phyloP scores from a whole-genome alignment of 1,139 yeast species.

The Blastobotrys arbuscula region DNA sequence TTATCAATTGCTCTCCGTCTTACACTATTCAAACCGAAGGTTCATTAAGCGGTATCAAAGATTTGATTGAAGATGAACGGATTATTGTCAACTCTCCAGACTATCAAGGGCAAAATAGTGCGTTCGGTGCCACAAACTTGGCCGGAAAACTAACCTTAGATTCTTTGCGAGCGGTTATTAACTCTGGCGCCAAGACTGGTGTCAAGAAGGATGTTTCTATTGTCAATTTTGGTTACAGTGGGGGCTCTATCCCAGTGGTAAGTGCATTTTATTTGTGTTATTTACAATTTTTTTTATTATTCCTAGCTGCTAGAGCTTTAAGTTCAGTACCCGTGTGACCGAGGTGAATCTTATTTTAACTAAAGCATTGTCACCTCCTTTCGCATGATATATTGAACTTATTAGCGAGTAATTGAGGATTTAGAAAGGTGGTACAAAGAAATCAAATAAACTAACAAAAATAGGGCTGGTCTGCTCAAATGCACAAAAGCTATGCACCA shows the following conservation, averaged over 20 bases:
- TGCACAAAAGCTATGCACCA: constrained; percentile 28
- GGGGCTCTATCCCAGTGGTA: constrained; percentile 27
- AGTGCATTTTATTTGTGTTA: constrained; percentile 3
- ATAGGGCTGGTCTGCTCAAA: constrained; percentile 31
- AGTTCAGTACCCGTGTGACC: no score
- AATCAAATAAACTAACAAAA: constrained; percentile 17
- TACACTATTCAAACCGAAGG: constrained; percentile 21
- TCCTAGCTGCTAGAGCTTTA: no score
- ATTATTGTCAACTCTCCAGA: constrained; percentile 25
- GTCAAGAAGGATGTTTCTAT: constrained; percentile 16
- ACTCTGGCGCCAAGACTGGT: constrained; percentile 16
- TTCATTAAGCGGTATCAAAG: background rate
- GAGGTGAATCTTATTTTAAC: no score
- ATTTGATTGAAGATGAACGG: constrained; percentile 13
- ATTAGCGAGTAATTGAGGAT: no score
- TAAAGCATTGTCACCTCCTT: no score
- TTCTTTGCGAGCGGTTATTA: constrained; percentile 23
- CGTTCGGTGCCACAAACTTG: constrained; percentile 23
- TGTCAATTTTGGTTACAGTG: constrained; percentile 31
- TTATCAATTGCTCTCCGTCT: constrained; percentile 29
- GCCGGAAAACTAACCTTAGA: constrained; percentile 28
- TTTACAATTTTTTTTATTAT: no score
- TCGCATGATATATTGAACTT: no score
- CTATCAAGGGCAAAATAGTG: constrained; percentile 26
- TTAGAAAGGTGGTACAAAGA: no score